Percentiles rank a stretch among this genome's conserved stretches.
phyloP scores from a whole-genome alignment of 352 stramenopile genomes.

The Pythium monospermum region DNA sequence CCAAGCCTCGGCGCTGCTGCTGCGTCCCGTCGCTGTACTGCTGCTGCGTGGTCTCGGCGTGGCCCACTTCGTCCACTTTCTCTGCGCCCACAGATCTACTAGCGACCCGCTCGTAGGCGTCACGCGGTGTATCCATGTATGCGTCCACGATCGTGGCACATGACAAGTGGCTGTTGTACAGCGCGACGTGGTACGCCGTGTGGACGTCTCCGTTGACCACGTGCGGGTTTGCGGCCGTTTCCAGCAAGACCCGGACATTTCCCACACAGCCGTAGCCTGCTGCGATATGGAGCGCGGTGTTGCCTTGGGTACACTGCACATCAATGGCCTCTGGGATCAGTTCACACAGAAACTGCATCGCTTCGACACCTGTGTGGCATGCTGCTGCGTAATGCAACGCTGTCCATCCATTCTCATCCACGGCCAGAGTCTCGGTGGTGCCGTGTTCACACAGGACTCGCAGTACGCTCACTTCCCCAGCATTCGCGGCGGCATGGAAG shows the following conservation, averaged over 20 bases:
- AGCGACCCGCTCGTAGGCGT: conserved; percentile 18
- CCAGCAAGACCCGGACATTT: conserved; percentile 43
- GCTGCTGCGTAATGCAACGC: conserved; percentile 56
- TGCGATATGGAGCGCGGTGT: conserved; percentile 60
- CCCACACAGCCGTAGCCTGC: conserved; percentile 49
- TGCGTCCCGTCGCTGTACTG: neutral
- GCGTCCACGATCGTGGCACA: conserved; percentile 51
- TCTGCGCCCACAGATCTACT: too few species aligned
- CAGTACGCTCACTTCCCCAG: conserved; percentile 43
- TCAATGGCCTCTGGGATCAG: conserved; percentile 45
- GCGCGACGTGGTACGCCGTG: conserved; percentile 47
- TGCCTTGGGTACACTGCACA: conserved; percentile 39
- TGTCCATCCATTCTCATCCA: conserved; percentile 61
- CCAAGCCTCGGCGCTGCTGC: neutral
- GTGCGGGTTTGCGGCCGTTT: conserved; percentile 53
- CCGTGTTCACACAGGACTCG: conserved; percentile 46
- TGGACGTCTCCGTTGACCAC: conserved; percentile 34
- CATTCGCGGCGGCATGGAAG: conserved; percentile 55
- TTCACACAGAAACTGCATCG: conserved; percentile 54
- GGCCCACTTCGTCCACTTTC: conserved; percentile 3
- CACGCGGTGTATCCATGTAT: conserved; percentile 36
- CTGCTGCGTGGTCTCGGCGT: conserved; percentile 1
- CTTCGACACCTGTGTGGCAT: conserved; percentile 29
- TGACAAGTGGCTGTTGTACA: conserved; percentile 51
- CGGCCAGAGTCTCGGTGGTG: conserved; percentile 13